phyloP scores from a whole-genome alignment of 805 yeast species.

The Candida piceae region DNA sequence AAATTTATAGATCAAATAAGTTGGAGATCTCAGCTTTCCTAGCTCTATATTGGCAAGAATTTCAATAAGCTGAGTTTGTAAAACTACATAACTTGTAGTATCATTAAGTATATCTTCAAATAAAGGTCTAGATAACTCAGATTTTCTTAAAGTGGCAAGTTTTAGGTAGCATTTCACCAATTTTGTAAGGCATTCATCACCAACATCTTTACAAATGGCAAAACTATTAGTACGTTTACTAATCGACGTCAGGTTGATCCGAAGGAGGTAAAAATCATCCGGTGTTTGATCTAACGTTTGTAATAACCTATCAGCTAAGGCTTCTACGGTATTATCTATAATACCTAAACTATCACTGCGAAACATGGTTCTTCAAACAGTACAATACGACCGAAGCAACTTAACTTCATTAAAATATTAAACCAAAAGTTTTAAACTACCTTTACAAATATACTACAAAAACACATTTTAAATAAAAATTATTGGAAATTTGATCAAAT shows the following conservation, averaged over 20 bases:
- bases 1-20: background rate
- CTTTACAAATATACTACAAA: no score
- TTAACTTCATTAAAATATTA: no score
- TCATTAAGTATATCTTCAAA: background rate
- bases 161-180: background rate
- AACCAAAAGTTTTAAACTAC: no score
- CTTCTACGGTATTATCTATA: no score
- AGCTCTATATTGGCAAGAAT: background rate
- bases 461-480: no score
- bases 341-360: no score
- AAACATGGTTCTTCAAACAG: no score
- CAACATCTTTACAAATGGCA: background rate
- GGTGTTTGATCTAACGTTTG: background rate
- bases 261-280: constrained; percentile 3
- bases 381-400: no score
- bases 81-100: constrained; percentile 1
- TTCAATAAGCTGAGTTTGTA: background rate
- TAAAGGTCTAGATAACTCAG: background rate
- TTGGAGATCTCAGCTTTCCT: background rate
- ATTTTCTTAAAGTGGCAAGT: constrained; percentile 1
- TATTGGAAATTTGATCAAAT: no score
- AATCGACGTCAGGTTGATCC: background rate
- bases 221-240: background rate
- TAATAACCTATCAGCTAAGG: background rate
- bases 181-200: no score